Base-by-base conservation (phyloP, 2,329 filamentous ascomycete genomes). In the Cordyceps militaris region DNA sequence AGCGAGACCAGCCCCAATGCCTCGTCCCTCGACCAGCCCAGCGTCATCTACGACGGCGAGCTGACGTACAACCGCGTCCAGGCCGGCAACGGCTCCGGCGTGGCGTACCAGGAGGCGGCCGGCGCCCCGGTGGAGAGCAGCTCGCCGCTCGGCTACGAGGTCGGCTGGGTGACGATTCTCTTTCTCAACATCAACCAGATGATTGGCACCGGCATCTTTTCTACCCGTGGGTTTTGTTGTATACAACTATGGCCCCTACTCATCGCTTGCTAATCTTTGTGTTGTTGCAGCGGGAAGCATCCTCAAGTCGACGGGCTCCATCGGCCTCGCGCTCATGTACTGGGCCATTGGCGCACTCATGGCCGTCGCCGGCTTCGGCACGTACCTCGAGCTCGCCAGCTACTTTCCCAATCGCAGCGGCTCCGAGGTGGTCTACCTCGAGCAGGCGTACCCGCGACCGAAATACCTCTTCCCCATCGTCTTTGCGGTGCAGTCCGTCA, bases 331-430 rank as follows among this genome's bases (percentile, higher is more conserved):
- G 34, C 69, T 88, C 57, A 75, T 88, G 14, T 87, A 82, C 69
- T 88, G 85, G 85, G 68, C 79, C 1, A 74, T 88, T 13, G 85
- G 85, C 3, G 81, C 81, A 58, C 50, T 87, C 36, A 81, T 85
- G 53, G 79, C 83, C 0, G 66, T 76, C 0, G 75, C 80, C 2
- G 79, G 78, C 1, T 75, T 86, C 3, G 71, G 76, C 0, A 78
- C 85, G 0, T 87, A 87, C 58, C 78, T 87, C 9, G 85, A 88
- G 64, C 79, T 81, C 14, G 79, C 83, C 0, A 76, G 81, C 1
- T 87, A 84, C 61, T 88, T 88, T 59, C 84, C 85, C 0, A 87
- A 80, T 64, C 79, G 85, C 8, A 86, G 81, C 2, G 85, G 85
- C 0, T 79, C 79, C 0, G 83, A 88, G 63, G 84, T 86, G 0